phyloP scores from a whole-genome alignment of 2,329 filamentous ascomycete species.

The Rhinocladiella mackenziei region DNA sequence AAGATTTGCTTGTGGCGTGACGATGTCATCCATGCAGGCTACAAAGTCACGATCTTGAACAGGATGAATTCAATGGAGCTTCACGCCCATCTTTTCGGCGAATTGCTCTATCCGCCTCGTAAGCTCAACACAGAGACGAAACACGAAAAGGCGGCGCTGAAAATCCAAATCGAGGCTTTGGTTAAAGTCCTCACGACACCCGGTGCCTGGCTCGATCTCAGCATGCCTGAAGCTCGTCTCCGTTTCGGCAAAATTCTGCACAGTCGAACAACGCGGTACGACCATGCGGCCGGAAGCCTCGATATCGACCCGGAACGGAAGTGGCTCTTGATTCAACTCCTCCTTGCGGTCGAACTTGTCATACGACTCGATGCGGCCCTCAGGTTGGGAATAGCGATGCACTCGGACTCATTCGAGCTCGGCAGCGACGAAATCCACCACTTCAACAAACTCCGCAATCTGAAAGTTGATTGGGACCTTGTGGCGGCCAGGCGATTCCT shows the following conservation, averaged over 20 bases:
- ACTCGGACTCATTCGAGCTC: conserved; percentile 39
- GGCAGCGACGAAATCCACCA: conserved; percentile 43
- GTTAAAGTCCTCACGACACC: conserved; percentile 41
- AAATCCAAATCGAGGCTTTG: conserved; percentile 45
- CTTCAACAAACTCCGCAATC: conserved; percentile 46
- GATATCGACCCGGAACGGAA: conserved; percentile 39
- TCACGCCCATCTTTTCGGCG: conserved; percentile 36
- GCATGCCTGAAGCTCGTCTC: conserved; percentile 45
- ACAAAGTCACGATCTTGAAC: conserved; percentile 37
- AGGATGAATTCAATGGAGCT: conserved; percentile 33
- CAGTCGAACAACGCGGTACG: conserved; percentile 31
- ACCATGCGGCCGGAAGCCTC: conserved; percentile 9
- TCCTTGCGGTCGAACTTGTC: conserved; percentile 52
- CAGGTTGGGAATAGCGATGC: conserved; percentile 39
- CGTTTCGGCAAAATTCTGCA: conserved; percentile 45
- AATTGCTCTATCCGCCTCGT: conserved; percentile 38
- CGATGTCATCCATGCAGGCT: conserved; percentile 33
- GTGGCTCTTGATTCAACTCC: conserved; percentile 53
- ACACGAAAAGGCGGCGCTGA: conserved; percentile 35
- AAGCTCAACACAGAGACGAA: conserved; percentile 23
- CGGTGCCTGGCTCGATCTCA: conserved; percentile 48
- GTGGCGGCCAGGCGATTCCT: conserved; percentile 51
- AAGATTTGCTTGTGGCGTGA: conserved; percentile 35
- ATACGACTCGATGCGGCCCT: conserved; percentile 51
- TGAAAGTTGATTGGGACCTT: conserved; percentile 55